Conservation (phyloP, 179 eudicot species). For the Drosera spatulata region DNA sequence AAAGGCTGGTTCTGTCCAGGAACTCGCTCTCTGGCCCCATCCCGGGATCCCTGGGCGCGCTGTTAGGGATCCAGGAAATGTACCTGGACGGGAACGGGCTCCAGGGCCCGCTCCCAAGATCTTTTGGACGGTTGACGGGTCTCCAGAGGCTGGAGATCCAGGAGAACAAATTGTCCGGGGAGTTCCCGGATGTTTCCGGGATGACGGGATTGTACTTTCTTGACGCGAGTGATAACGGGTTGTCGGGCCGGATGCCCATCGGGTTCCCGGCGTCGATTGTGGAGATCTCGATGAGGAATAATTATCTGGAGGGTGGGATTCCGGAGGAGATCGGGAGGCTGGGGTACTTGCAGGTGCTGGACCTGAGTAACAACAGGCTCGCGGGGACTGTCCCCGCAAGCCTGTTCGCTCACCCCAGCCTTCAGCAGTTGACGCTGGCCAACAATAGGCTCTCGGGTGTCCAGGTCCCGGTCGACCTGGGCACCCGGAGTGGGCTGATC, state of each 20-base stretch:
- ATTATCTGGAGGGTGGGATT: constrained; percentile 29
- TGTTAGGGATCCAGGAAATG: constrained; percentile 36
- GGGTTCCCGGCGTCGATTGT: constrained; percentile 31
- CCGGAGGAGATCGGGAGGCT: constrained; percentile 6
- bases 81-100: constrained; percentile 39
- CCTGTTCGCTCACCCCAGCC: constrained; percentile 49
- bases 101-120: constrained; percentile 29
- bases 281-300: constrained; percentile 43
- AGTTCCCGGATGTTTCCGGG: constrained; percentile 54
- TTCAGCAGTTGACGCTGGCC: constrained; percentile 57
- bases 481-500: constrained; percentile 26
- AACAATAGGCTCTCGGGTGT: constrained; percentile 36
- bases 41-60: constrained; percentile 40
- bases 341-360: constrained; percentile 52
- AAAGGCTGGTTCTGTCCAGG: constrained; percentile 29
- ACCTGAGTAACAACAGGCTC: constrained; percentile 59
- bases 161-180: constrained; percentile 40
- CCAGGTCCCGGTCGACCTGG: constrained; percentile 22
- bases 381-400: constrained; percentile 43
- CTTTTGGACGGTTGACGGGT: constrained; percentile 23
- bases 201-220: constrained; percentile 27
- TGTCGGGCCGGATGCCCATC: constrained; percentile 44
- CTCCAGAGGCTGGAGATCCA: constrained; percentile 50
- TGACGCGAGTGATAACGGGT: constrained; percentile 45
- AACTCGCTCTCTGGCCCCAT: constrained; percentile 47